Conservation (phyloP, 2,329 filamentous ascomycete genomes). For the Sporothrix euskadiensis region DNA sequence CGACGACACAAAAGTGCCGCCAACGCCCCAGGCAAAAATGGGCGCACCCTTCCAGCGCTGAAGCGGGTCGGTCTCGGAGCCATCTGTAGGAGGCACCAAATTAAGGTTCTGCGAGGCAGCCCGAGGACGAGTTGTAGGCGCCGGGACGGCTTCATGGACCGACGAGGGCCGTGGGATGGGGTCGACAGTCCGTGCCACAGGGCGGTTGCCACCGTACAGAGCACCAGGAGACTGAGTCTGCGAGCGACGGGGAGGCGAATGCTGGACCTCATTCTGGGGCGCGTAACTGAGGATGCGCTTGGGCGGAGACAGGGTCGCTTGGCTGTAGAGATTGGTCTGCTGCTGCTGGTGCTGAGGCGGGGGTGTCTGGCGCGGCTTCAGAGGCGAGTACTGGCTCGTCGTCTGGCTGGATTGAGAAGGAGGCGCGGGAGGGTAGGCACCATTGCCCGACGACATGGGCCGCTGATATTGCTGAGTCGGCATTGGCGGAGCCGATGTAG, state of each 20-base stretch:
- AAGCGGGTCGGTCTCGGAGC: constrained; percentile 71
- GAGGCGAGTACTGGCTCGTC: constrained; percentile 25
- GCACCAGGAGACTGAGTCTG: constrained; percentile 64
- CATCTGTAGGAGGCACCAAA: constrained; percentile 63
- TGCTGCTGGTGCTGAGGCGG: constrained; percentile 42
- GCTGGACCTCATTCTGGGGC: constrained; percentile 44
- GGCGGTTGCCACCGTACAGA: constrained; percentile 43
- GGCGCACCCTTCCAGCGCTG: constrained; percentile 90
- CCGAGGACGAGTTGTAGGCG: constrained; percentile 43
- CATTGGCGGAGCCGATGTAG: not conserved
- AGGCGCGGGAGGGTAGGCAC: constrained; percentile 30
- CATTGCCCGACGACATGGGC: constrained; percentile 28
- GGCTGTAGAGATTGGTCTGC: constrained; percentile 37
- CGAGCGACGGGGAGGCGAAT: constrained; percentile 60
- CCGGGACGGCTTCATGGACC: constrained; percentile 47
- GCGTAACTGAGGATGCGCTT: constrained; percentile 58
- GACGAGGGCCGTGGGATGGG: constrained; percentile 57
- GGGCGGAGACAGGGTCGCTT: constrained; percentile 55
- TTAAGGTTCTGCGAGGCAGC: constrained; percentile 58
- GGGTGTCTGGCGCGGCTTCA: constrained; percentile 48
- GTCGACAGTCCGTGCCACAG: constrained; percentile 42
- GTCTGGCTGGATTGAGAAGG: constrained; percentile 32
- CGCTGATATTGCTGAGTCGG: constrained; percentile 20
- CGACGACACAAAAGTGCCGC: constrained; percentile 76
- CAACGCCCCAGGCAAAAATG: constrained; percentile 83